phyloP scores from a whole-genome alignment of 176 grass and related monocot species.

The Saccharum spontaneum region DNA sequence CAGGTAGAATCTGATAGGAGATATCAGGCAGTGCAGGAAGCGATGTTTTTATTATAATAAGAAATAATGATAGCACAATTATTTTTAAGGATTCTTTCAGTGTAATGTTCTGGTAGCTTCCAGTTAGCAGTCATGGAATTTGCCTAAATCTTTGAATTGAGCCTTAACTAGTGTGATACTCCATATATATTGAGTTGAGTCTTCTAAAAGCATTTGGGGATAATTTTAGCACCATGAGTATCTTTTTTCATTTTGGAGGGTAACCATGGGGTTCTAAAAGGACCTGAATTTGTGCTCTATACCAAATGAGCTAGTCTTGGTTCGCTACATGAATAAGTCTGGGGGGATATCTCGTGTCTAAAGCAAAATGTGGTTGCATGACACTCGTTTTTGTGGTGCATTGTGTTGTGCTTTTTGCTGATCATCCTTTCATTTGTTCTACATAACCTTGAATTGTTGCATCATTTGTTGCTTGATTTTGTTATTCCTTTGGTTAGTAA shows the following conservation, averaged over 20 bases:
- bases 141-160: background rate
- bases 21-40: background rate
- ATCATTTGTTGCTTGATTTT: background rate
- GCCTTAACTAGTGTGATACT: background rate
- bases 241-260: background rate
- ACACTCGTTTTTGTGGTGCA: background rate
- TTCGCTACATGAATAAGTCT: background rate
- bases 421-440: background rate
- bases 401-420: background rate
- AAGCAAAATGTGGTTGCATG: background rate
- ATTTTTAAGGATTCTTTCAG: background rate
- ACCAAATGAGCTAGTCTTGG: background rate
- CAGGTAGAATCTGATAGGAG: background rate
- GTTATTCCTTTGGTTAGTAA: background rate
- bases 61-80: background rate
- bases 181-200: background rate
- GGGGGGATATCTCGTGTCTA: background rate
- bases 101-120: background rate
- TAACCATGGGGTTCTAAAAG: background rate
- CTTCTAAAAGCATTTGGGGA: background rate
- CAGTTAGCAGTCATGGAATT: background rate
- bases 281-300: background rate
- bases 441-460: background rate
- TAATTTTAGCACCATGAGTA: background rate
- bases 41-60: background rate